Base-by-base conservation (phyloP, 2,329 filamentous ascomycete species). In the Thermomyces lanuginosus region DNA sequence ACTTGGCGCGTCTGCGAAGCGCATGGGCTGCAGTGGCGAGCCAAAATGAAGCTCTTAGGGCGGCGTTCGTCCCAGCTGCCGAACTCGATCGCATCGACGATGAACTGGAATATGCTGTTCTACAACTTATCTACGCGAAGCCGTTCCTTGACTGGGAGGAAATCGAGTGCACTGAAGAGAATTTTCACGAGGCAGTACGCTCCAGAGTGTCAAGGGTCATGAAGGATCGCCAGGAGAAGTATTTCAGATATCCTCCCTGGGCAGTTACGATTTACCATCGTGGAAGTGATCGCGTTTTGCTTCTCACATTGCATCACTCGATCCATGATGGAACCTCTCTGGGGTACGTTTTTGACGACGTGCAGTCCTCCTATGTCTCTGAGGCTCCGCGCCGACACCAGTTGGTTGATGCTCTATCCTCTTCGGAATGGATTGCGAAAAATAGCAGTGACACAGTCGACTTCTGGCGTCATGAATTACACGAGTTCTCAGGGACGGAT, bases 1-100 rank as follows among this genome's bases (percentile, higher is more conserved):
- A 56, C 27, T 16, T 42, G 4, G 15, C 26, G 1, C 41, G 45
- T 11, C 30, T 56, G 9, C 35, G 40, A 12, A 34, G 42, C 5
- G 45, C 54, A 5, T 57, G 54, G 53, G 30, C 38, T 13, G 35
- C 37, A 1, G 40, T 48, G 4, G 42, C 40, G 17, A 32, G 30
- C 15, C 40, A 39, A 7, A 45, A 48, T 1, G 48, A 55, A 22
- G 50, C 52, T 8, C 37, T 57, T 8, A 44, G 54, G 13, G 51
- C 46, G 14, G 43, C 43, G 2, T 56, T 56, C 18, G 38, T 51
- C 7, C 48, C 52, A 4, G 35, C 40, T 12, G 46, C 44, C 4
- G 40, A 42, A 14, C 28, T 46, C 5, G 21, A 28, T 6, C 33
- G 27, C 13, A 12, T 21, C 14, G 16, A 20, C 10, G 15, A 21